Percentiles rank a stretch among this genome's conserved stretches.
phyloP scores from a whole-genome alignment of 768 basidiomycete genomes.

The Suillus alpinus region DNA sequence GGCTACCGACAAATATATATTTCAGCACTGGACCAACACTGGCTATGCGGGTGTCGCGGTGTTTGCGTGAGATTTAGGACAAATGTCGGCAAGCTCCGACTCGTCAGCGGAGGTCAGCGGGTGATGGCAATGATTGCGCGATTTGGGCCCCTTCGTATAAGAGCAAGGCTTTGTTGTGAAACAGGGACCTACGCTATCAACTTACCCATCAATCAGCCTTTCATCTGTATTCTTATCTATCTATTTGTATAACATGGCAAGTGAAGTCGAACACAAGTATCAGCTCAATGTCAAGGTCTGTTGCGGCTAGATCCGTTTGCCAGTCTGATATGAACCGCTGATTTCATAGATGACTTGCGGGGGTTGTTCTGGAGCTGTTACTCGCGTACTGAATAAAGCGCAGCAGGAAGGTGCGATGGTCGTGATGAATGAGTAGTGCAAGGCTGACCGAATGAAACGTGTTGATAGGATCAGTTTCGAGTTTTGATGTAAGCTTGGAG shows the following conservation, averaged over 20 bases:
- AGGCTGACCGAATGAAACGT: slow-evolving; percentile 1
- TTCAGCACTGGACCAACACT: not conserved
- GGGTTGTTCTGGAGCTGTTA: slow-evolving; percentile 84
- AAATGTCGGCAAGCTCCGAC: slow-evolving; percentile 8
- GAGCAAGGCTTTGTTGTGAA: slow-evolving; percentile 2
- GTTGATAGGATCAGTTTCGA: slow-evolving; percentile 16
- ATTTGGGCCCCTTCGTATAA: not conserved
- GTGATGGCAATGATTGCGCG: slow-evolving; percentile 2
- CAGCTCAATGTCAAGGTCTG: slow-evolving; percentile 82
- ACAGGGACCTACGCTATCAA: not conserved
- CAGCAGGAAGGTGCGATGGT: slow-evolving; percentile 36
- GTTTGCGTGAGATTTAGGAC: slow-evolving; percentile 16
- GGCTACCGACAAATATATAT: not conserved
- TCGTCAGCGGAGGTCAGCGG: not conserved
- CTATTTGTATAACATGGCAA: not conserved
- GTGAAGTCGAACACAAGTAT: slow-evolving; percentile 38
- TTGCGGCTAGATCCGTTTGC: not conserved
- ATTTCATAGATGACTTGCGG: slow-evolving; percentile 75
- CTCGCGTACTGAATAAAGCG: slow-evolving; percentile 69
- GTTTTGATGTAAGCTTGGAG: slow-evolving; percentile 61
- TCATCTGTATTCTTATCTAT: slow-evolving; percentile 1
- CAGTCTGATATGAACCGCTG: not conserved
- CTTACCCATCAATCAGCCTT: not conserved
- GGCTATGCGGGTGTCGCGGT: not conserved
- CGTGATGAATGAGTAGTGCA: not conserved